These are phyloP conservation scores for Puccinia sorghi DNA, from an alignment of 1,284 basidiomycete species.

Conservation along the genomic window DNA sequence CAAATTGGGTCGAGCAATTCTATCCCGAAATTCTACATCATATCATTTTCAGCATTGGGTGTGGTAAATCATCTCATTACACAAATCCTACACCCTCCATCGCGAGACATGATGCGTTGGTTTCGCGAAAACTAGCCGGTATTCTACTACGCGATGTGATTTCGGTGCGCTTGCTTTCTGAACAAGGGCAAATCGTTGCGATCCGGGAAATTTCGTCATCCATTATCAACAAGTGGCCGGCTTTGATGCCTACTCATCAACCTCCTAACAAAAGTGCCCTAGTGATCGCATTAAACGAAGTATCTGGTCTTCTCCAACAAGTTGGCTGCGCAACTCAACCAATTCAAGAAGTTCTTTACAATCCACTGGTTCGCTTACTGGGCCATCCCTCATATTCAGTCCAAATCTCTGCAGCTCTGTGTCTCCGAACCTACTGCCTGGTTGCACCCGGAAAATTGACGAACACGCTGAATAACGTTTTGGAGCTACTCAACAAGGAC, in stretches of 20 bases:
- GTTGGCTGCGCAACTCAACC: conserved; percentile 87
- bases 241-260: conserved; percentile 79
- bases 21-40: conserved; percentile 79
- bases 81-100: conserved; percentile 53
- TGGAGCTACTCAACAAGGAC: conserved; percentile 69
- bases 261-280: conserved; percentile 73
- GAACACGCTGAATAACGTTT: conserved; percentile 68
- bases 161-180: conserved; percentile 80
- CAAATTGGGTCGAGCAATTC: conserved; percentile 76
- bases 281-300: conserved; percentile 76
- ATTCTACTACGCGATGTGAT: conserved; percentile 81
- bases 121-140: conserved; percentile 72
- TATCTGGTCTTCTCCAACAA: conserved; percentile 79
- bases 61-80: conserved; percentile 53
- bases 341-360: conserved; percentile 82
- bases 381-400: conserved; percentile 84
- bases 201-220: conserved; percentile 78
- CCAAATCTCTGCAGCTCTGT: conserved; percentile 81
- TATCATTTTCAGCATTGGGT: conserved; percentile 67
- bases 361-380: conserved; percentile 80
- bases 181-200: conserved; percentile 87
- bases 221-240: conserved; percentile 88
- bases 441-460: conserved; percentile 79
- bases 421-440: conserved; percentile 83
- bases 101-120: conserved; percentile 65